Percentiles rank a stretch among this genome's conserved stretches.
Evolutionary conservation across 257 asterid genomes (phyloP).

Genomic region (Lycium barbarum): DNA sequence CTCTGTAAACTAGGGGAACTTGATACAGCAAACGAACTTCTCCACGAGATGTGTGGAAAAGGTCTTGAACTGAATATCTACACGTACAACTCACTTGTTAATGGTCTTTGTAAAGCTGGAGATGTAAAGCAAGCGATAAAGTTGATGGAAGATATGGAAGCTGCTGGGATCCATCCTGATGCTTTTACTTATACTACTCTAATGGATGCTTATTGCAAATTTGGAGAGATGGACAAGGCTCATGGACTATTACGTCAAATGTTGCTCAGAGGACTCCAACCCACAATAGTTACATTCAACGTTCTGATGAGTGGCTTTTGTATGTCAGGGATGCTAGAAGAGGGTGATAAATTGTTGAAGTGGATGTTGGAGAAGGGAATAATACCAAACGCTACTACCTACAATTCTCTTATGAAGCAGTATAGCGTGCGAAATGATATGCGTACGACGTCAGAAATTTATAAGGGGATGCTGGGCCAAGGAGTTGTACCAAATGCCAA

Average conservation of each 20-base stretch:
- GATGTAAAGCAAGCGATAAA: conserved; percentile 64
- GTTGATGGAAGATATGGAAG: conserved; percentile 79
- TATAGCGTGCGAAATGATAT: conserved; percentile 75
- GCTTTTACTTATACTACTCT: conserved; percentile 78
- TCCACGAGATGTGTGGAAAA: conserved; percentile 70
- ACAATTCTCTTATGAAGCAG: conserved; percentile 80
- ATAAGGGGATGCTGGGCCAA: conserved; percentile 56
- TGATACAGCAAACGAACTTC: conserved; percentile 83
- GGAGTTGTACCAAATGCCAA: conserved; percentile 73
- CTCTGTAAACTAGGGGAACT: conserved; percentile 90
- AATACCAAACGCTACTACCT: conserved; percentile 83
- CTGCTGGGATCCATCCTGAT: conserved; percentile 72
- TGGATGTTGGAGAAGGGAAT: conserved; percentile 92
- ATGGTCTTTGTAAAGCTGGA: conserved; percentile 90
- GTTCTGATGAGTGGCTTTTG: conserved; percentile 93
- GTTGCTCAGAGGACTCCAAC: conserved; percentile 72
- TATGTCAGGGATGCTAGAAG: conserved; percentile 74
- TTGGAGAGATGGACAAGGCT: conserved; percentile 71
- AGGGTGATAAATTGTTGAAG: conserved; percentile 72
- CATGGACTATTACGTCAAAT: conserved; percentile 80
- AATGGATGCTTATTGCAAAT: conserved; percentile 92
- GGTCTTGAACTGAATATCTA: conserved; percentile 76
- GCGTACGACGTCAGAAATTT: conserved; percentile 61
- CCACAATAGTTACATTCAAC: conserved; percentile 88
- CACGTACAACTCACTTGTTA: conserved; percentile 80